These are phyloP conservation scores for Cystofilobasidium bisporidii DNA, from an alignment of 768 basidiomycete species.

Conservation along the genomic window DNA sequence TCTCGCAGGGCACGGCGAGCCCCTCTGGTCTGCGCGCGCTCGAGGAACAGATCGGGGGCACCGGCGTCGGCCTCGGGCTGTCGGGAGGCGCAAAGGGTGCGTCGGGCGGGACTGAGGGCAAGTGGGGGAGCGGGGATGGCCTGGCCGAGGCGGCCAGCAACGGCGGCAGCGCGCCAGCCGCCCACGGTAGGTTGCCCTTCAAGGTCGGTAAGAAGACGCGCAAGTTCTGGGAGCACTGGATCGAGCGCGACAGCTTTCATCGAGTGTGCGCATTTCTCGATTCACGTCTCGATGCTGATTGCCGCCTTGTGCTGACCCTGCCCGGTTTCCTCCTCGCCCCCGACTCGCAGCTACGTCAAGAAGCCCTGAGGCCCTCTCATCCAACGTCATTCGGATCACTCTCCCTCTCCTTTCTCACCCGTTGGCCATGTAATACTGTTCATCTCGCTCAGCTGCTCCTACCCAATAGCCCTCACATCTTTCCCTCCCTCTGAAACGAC, in stretches of 20 bases:
- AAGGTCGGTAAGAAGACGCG: conserved; percentile 49
- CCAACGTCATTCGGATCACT: too few relatives aligned
- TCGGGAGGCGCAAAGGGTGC: conserved; percentile 1
- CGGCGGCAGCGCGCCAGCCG: neutral
- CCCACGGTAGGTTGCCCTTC: neutral
- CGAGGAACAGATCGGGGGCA: conserved; percentile 48
- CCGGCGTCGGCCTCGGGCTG: conserved; percentile 11
- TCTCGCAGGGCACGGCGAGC: conserved; percentile 49
- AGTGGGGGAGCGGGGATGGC: neutral
- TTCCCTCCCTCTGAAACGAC: too few relatives aligned
- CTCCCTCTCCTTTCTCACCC: neutral
- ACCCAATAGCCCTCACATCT: too few relatives aligned
- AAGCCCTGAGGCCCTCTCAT: too few relatives aligned
- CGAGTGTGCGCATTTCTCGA: conserved; percentile 59
- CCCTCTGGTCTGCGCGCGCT: conserved; percentile 34
- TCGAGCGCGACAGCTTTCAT: conserved; percentile 61
- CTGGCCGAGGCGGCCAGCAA: neutral
- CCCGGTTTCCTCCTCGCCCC: neutral
- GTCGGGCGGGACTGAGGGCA: conserved; percentile 6
- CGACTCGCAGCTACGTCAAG: neutral
- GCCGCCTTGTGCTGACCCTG: too few relatives aligned
- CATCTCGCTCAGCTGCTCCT: too few relatives aligned
- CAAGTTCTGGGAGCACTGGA: conserved; percentile 62
- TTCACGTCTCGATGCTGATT: too few relatives aligned
- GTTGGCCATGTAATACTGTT: too few relatives aligned